Percentiles rank a stretch among this genome's conserved stretches.
Evolutionary conservation across 2,329 filamentous ascomycete species (phyloP).

Genomic region (Xylariaceae sp.): DNA sequence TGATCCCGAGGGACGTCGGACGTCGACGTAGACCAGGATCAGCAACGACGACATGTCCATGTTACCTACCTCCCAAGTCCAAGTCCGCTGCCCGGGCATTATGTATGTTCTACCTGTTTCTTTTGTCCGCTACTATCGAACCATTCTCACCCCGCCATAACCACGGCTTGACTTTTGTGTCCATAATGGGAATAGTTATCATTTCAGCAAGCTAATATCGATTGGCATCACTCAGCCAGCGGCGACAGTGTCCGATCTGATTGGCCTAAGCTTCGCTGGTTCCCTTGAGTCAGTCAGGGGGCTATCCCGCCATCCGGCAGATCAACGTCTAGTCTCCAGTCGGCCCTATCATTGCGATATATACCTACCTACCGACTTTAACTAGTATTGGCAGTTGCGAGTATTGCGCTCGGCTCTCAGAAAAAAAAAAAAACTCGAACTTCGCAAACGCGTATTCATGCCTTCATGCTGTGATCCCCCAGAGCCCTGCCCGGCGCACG

Average conservation of each 20-base stretch:
- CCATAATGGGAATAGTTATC: slow-evolving; percentile 1
- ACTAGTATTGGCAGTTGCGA: neutral
- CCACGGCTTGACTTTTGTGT: slow-evolving; percentile 3
- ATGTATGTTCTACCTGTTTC: slow-evolving; percentile 5
- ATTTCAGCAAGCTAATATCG: slow-evolving; percentile 11
- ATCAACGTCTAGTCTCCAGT: slow-evolving; percentile 13
- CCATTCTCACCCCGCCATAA: slow-evolving; percentile 16
- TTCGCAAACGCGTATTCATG: slow-evolving; percentile 3
- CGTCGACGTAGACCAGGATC: slow-evolving; percentile 9
- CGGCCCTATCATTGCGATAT: slow-evolving; percentile 13
- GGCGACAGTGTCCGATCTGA: slow-evolving; percentile 10
- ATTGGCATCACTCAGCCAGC: slow-evolving; percentile 13
- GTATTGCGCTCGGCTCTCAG: slow-evolving; percentile 2
- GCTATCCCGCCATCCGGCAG: slow-evolving; percentile 15
- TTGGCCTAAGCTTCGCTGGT: slow-evolving; percentile 11
- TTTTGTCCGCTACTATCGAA: slow-evolving; percentile 21
- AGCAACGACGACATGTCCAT: slow-evolving; percentile 8
- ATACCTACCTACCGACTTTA: slow-evolving; percentile 1
- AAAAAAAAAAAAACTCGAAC: neutral
- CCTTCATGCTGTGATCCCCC: slow-evolving; percentile 16
- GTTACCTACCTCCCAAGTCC: neutral
- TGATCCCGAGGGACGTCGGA: slow-evolving; percentile 1
- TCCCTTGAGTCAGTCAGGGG: slow-evolving; percentile 5
- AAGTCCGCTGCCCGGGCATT: neutral
- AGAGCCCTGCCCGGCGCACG: slow-evolving; percentile 17